A percentile compares a stretch with the other conserved stretches of the same genome.
Evolutionary conservation across 768 basidiomycete genomes (phyloP).

Genomic region (Collybia nuda): DNA sequence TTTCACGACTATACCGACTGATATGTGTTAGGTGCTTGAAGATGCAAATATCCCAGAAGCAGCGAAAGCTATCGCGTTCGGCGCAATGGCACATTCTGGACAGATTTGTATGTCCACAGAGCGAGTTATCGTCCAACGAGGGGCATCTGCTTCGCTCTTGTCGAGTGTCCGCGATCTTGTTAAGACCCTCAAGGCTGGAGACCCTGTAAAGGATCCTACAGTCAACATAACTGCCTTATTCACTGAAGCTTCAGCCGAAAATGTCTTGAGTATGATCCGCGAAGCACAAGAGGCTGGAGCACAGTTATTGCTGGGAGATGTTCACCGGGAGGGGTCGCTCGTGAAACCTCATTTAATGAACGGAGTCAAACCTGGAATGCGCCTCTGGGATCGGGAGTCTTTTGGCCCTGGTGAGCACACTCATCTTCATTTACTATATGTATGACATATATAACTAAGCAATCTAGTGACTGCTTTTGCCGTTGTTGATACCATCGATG

Average conservation of each 20-base stretch:
- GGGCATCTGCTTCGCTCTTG: slow-evolving; percentile 34
- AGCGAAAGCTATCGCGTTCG: slow-evolving; percentile 45
- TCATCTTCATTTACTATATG: not conserved
- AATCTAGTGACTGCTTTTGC: slow-evolving; percentile 41
- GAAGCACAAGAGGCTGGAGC: slow-evolving; percentile 47
- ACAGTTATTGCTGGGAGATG: slow-evolving; percentile 43
- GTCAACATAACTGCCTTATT: slow-evolving; percentile 40
- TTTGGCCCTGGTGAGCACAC: slow-evolving; percentile 53
- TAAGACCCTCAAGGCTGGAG: slow-evolving; percentile 37
- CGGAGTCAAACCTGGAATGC: slow-evolving; percentile 48
- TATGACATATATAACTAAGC: not conserved
- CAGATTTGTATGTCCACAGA: slow-evolving; percentile 63
- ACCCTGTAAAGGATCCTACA: slow-evolving; percentile 25
- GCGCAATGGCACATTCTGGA: slow-evolving; percentile 47
- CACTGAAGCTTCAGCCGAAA: slow-evolving; percentile 42
- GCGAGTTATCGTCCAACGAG: slow-evolving; percentile 51
- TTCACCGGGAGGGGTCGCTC: slow-evolving; percentile 34
- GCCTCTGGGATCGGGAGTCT: slow-evolving; percentile 56
- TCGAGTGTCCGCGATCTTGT: slow-evolving; percentile 29
- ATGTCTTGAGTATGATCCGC: slow-evolving; percentile 39
- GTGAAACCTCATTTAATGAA: slow-evolving; percentile 53
- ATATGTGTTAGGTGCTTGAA: slow-evolving; percentile 38
- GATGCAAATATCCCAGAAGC: slow-evolving; percentile 56
- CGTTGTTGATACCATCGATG: slow-evolving; percentile 46
- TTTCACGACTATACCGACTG: not conserved